These are phyloP conservation scores for Xylaria sp. DNA, from an alignment of 2,329 filamentous ascomycete genomes.

Conservation along the genomic window DNA sequence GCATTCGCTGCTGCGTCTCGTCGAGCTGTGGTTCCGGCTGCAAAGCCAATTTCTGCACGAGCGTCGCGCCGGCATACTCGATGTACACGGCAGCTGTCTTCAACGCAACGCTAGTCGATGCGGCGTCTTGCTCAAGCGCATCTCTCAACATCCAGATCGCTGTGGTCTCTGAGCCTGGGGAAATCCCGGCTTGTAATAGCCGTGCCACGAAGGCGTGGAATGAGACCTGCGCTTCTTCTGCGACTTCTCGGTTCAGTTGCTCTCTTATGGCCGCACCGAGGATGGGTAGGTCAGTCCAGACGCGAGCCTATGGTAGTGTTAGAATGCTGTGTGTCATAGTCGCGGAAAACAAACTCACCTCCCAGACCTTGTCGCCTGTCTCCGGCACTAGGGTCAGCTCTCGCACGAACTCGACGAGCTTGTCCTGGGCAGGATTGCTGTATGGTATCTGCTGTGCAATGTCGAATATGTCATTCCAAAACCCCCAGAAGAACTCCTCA, in stretches of 20 bases:
- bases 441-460: slow-evolving; percentile 44
- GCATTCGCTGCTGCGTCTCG: slow-evolving; percentile 35
- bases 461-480: slow-evolving; percentile 42
- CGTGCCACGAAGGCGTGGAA: slow-evolving; percentile 47
- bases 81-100: slow-evolving; percentile 44
- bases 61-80: slow-evolving; percentile 43
- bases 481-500: slow-evolving; percentile 41
- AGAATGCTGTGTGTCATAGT: not conserved
- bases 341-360: slow-evolving; percentile 36
- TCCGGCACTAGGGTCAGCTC: slow-evolving; percentile 44
- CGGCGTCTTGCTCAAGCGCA: slow-evolving; percentile 42
- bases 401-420: slow-evolving; percentile 41
- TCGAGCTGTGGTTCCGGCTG: slow-evolving; percentile 38
- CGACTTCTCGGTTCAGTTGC: slow-evolving; percentile 25
- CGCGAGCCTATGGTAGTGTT: slow-evolving; percentile 30
- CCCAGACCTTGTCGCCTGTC: slow-evolving; percentile 41
- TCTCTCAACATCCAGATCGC: slow-evolving; percentile 46
- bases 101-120: slow-evolving; percentile 28
- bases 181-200: slow-evolving; percentile 41
- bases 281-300: slow-evolving; percentile 45
- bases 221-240: slow-evolving; percentile 36
- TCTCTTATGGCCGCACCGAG: slow-evolving; percentile 40
- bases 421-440: slow-evolving; percentile 43
- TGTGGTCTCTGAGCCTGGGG: slow-evolving; percentile 30
- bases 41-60: slow-evolving; percentile 36